These are phyloP conservation scores for Flaveria bidentis DNA, from an alignment of 129 eudicot genomes.

Conservation along the genomic window DNA sequence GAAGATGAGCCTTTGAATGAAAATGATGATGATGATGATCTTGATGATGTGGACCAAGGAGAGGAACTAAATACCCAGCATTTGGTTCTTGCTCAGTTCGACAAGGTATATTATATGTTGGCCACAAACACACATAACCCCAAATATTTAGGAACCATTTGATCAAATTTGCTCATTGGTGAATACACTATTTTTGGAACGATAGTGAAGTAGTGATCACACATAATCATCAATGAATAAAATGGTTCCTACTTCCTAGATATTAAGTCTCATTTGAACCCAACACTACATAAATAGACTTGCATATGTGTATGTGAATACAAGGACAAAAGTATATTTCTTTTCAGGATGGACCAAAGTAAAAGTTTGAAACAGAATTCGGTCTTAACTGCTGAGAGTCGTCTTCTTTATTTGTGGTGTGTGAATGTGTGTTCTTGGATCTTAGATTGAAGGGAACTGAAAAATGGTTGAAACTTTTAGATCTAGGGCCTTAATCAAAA, in stretches of 20 bases:
- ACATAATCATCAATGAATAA: too few species aligned
- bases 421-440: neutral
- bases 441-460: neutral
- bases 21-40: constrained; percentile 86
- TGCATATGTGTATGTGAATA: neutral
- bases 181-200: too few species aligned
- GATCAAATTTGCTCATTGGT: too few species aligned
- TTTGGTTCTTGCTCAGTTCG: constrained; percentile 92
- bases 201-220: too few species aligned
- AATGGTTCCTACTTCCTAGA: too few species aligned
- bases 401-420: neutral
- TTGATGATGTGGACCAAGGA: constrained; percentile 92
- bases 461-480: neutral
- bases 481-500: neutral
- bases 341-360: neutral
- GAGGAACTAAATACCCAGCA: constrained; percentile 93
- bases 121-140: neutral
- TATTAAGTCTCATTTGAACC: too few species aligned
- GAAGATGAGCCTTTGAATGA: constrained; percentile 94
- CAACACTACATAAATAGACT: too few species aligned
- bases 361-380: neutral
- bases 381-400: neutral
- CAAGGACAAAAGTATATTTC: neutral
- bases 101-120: constrained; percentile 58
- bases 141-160: too few species aligned